These are phyloP conservation scores for Favolaschia claudopus DNA, from an alignment of 768 basidiomycete species.

Conservation along the genomic window DNA sequence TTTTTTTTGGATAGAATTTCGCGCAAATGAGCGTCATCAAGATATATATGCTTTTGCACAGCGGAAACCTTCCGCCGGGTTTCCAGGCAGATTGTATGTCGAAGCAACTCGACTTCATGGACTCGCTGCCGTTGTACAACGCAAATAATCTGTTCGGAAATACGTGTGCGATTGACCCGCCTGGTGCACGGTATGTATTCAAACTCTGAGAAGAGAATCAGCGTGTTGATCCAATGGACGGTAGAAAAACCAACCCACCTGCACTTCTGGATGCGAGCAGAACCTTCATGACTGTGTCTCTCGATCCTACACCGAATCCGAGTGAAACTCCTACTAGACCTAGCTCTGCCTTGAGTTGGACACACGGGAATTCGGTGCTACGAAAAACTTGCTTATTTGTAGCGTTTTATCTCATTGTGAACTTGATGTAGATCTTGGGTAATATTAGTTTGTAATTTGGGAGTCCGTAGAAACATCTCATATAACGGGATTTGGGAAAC, in stretches of 20 bases:
- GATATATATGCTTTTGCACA: conserved; percentile 10
- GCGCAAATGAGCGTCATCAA: conserved; percentile 10
- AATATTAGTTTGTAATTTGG: no score
- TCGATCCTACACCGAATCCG: background rate
- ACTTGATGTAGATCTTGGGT: no score
- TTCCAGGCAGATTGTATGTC: conserved; percentile 6
- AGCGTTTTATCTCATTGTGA: no score
- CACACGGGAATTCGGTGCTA: no score
- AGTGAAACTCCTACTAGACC: background rate
- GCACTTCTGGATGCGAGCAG: background rate
- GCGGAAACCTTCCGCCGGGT: background rate
- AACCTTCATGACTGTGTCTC: conserved; percentile 2
- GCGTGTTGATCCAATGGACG: background rate
- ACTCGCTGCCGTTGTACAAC: background rate
- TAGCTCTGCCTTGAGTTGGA: background rate
- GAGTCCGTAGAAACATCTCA: no score
- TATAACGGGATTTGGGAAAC: no score
- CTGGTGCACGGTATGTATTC: background rate
- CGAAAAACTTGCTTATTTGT: no score
- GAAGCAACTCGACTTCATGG: conserved; percentile 14
- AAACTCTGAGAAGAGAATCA: no score
- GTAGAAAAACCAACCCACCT: background rate
- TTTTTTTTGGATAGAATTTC: background rate
- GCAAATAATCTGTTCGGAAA: conserved; percentile 12
- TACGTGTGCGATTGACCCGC: background rate